Base-by-base conservation (phyloP, 495 filamentous ascomycete species). In the Aspergillus cristatus region DNA sequence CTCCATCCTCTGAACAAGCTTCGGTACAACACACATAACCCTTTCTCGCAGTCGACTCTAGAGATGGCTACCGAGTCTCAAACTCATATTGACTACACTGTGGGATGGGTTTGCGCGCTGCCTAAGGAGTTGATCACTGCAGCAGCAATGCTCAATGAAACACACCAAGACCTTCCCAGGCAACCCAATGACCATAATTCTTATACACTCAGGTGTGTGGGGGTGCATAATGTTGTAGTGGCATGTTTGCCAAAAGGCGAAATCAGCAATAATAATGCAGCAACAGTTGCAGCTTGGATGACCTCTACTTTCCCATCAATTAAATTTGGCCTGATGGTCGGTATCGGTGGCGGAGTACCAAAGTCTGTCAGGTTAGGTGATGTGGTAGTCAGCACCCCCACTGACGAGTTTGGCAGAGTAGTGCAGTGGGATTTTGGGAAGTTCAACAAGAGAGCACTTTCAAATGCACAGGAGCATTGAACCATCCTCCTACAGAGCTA, bases 311-410 rank as follows among this genome's bases (percentile, higher is more conserved):
- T 71, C 41, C 47, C 47, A 14, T 39, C 40, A 7, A 53, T 71
- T 34, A 44, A 38, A 38, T 51, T 60, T 17, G 50, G 59, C 10
- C 43, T 71, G 1, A 53, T 69, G 50, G 60, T 71, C 1, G 65
- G 67, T 2, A 69, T 71, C 32, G 59, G 65, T 10, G 63, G 65
- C 14, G 65, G 63, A 5, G 48, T 66, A 12, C 57, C 59, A 8
- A 14, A 17, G 0, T 30, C 34, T 12, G 44, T 55, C 17, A 32
- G 46, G 18, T 42, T 56, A 0, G 48, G 49, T 4, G 52, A 53
- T 44, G 50, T 56, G 1, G 49, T 54, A 14, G 44, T 56, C 32
- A 45, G 50, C 13, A 25, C 33, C 11, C 48, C 52, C 3, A 10
- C 18, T 2, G 40, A 22, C 8, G n/a, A 20, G 12, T 31, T 28